Evolutionary conservation across 148 eudicot species (phyloP).

Genomic region (Selenicereus undatus): DNA sequence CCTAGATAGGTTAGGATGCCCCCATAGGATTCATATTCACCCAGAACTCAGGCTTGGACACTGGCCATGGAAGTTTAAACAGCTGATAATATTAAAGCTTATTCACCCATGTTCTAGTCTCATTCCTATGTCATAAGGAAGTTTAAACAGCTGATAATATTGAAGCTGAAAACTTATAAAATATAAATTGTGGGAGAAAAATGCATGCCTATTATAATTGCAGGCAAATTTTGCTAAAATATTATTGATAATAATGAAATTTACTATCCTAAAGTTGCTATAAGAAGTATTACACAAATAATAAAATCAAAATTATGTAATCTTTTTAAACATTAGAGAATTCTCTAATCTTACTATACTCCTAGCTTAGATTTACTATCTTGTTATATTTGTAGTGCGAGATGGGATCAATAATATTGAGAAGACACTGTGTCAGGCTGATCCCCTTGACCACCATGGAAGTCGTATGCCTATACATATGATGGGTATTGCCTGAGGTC

Average conservation of each 20-base stretch:
- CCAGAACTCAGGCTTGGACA: neutral
- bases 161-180: neutral
- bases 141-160: neutral
- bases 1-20: neutral
- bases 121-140: neutral
- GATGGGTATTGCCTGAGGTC: neutral
- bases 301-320: neutral
- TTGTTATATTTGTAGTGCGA: neutral
- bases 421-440: neutral
- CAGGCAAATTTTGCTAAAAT: neutral
- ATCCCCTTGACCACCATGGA: neutral
- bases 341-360: neutral
- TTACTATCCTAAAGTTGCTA: neutral
- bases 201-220: neutral
- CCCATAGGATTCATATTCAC: neutral
- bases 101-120: too few species aligned
- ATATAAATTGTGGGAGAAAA: neutral
- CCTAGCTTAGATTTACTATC: neutral
- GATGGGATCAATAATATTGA: neutral
- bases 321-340: neutral
- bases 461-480: neutral
- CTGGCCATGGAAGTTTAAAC: neutral
- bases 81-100: neutral
- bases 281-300: neutral
- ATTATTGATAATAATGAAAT: neutral